Evolutionary conservation across 2,329 filamentous ascomycete species (phyloP).

Genomic region (Hypoxylon sp.): DNA sequence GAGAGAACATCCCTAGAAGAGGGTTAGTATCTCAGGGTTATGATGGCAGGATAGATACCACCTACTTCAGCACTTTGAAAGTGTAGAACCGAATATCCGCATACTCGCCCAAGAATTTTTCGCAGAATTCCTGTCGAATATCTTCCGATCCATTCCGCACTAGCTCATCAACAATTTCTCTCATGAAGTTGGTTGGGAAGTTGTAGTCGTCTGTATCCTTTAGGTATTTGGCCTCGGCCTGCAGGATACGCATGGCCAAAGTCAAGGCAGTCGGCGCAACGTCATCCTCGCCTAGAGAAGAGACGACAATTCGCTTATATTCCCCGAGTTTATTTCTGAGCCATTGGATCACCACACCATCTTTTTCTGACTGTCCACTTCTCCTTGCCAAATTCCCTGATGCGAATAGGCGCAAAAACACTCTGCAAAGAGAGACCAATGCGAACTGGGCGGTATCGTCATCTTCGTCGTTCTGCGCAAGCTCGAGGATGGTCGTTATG

Average conservation of each 20-base stretch:
- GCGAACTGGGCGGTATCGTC: conserved; percentile 73
- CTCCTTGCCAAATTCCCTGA: conserved; percentile 76
- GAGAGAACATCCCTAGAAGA: conserved; percentile 49
- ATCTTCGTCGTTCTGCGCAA: conserved; percentile 63
- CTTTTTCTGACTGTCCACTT: conserved; percentile 76
- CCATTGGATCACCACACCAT: conserved; percentile 80
- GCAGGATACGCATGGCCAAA: conserved; percentile 84
- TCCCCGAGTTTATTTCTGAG: conserved; percentile 79
- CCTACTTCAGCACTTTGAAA: conserved; percentile 78
- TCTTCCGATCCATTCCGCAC: conserved; percentile 68
- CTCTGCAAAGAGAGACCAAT: conserved; percentile 83
- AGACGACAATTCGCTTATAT: conserved; percentile 73
- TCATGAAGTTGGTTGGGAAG: conserved; percentile 77
- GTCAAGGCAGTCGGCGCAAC: conserved; percentile 79
- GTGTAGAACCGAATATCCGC: conserved; percentile 89
- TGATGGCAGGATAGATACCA: background rate
- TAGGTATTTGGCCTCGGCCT: conserved; percentile 77
- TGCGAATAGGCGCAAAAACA: conserved; percentile 85
- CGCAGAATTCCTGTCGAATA: conserved; percentile 77
- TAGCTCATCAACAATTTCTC: conserved; percentile 71
- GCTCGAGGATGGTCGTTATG: conserved; percentile 77
- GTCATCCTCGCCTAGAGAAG: conserved; percentile 71
- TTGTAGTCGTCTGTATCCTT: conserved; percentile 71
- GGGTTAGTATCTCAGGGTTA: conserved; percentile 20
- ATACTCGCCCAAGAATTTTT: conserved; percentile 81